Evolutionary conservation across 257 asterid species (phyloP).

Genomic region (Capsicum pubescens): DNA sequence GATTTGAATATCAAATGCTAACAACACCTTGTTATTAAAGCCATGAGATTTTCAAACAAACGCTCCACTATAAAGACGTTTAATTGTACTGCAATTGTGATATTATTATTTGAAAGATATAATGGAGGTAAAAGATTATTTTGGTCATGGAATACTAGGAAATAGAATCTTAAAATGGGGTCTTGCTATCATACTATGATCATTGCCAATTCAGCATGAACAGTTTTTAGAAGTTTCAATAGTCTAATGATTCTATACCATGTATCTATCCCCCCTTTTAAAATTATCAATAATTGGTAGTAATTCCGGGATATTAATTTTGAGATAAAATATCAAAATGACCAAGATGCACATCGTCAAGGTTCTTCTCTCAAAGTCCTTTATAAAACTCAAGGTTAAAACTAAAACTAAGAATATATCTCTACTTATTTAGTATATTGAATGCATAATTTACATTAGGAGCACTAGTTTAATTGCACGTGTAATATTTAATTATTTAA

Average conservation of each 20-base stretch:
- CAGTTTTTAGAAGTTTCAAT: not conserved
- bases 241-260: not conserved
- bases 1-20: too few relatives aligned
- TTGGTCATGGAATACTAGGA: not conserved
- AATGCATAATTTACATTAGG: too few relatives aligned
- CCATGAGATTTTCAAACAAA: too few relatives aligned
- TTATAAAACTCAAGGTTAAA: not conserved
- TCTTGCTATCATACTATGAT: too few relatives aligned
- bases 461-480: too few relatives aligned
- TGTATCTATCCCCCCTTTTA: not conserved
- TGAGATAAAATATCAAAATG: not conserved
- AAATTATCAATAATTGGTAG: not conserved
- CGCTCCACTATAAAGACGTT: too few relatives aligned
- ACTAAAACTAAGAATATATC: not conserved
- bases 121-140: not conserved
- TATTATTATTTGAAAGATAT: not conserved
- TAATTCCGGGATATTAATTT: not conserved
- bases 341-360: not conserved
- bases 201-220: not conserved
- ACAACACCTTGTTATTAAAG: too few relatives aligned
- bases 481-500: too few relatives aligned
- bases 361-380: not conserved
- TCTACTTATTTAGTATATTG: too few relatives aligned
- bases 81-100: too few relatives aligned
- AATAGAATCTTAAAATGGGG: too few relatives aligned